Evolutionary conservation across 441 rosid species (phyloP).

Genomic region (Pelargonium exstipulatum): DNA sequence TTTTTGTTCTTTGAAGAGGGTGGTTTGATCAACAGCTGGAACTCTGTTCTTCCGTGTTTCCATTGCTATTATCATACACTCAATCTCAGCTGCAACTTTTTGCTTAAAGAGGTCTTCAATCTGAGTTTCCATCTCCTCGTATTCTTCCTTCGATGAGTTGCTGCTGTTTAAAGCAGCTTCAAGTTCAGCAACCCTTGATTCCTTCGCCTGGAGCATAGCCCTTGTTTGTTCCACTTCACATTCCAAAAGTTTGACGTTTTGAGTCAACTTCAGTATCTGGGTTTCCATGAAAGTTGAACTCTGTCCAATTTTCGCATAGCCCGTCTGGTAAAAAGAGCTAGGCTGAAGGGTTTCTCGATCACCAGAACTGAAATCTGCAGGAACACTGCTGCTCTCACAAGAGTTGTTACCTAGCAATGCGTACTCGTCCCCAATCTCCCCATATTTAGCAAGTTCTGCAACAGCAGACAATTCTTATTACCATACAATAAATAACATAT

Average conservation of each 20-base stretch:
- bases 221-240: constrained; percentile 51
- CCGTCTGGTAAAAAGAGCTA: constrained; percentile 33
- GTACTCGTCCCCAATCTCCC: constrained; percentile 56
- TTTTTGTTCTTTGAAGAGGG: constrained; percentile 31
- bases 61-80: constrained; percentile 40
- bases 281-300: constrained; percentile 17
- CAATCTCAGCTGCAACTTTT: constrained; percentile 72
- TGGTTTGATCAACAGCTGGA: constrained; percentile 13
- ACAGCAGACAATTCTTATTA: not conserved
- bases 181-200: constrained; percentile 47
- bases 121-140: constrained; percentile 40
- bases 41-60: constrained; percentile 37
- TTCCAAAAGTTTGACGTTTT: constrained; percentile 49
- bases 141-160: constrained; percentile 15
- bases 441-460: constrained; percentile 64
- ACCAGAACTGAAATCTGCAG: constrained; percentile 24
- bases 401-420: constrained; percentile 25
- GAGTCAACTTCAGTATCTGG: constrained; percentile 39
- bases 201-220: constrained; percentile 41
- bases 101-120: constrained; percentile 58
- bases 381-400: constrained; percentile 25
- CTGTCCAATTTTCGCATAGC: constrained; percentile 26
- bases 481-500: constrained; percentile 8
- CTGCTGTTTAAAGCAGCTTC: constrained; percentile 30
- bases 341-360: constrained; percentile 31